These are phyloP conservation scores for Cladobotryum protrusum DNA, from an alignment of 2,329 filamentous ascomycete species.

Conservation along the genomic window DNA sequence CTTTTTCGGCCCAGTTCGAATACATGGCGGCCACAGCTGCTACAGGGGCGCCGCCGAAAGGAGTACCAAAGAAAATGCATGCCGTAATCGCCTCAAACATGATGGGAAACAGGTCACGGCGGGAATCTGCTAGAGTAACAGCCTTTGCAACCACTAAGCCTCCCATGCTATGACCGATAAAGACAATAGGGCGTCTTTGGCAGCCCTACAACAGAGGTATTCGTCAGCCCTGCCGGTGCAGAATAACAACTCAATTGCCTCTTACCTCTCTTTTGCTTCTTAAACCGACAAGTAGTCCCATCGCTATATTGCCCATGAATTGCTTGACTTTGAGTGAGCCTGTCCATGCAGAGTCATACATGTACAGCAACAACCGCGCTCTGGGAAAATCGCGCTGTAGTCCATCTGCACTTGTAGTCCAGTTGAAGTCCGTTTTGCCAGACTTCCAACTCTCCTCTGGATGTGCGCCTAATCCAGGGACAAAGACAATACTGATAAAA, in stretches of 20 bases:
- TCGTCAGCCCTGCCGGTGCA: slow-evolving; percentile 9
- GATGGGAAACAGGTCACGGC: slow-evolving; percentile 28
- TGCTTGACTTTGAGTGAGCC: slow-evolving; percentile 36
- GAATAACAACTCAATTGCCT: no score
- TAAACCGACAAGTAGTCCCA: slow-evolving; percentile 29
- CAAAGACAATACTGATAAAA: slow-evolving; percentile 31
- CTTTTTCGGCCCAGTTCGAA: slow-evolving; percentile 27
- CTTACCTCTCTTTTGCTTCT: slow-evolving; percentile 29
- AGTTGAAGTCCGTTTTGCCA: slow-evolving; percentile 31
- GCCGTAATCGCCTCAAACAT: slow-evolving; percentile 37
- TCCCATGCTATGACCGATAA: slow-evolving; percentile 40
- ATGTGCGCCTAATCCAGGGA: slow-evolving; percentile 35
- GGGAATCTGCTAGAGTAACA: slow-evolving; percentile 25
- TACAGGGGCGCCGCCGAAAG: slow-evolving; percentile 32
- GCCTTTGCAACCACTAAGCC: slow-evolving; percentile 39
- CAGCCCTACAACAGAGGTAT: slow-evolving; percentile 12
- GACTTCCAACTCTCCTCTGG: slow-evolving; percentile 36
- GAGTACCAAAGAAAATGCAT: slow-evolving; percentile 36
- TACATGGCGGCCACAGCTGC: slow-evolving; percentile 34
- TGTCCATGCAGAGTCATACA: slow-evolving; percentile 36
- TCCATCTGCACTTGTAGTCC: slow-evolving; percentile 31
- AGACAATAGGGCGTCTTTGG: slow-evolving; percentile 28
- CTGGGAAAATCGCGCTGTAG: slow-evolving; percentile 34
- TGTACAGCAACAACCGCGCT: slow-evolving; percentile 34
- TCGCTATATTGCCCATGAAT: slow-evolving; percentile 33